Conservation (phyloP, 495 filamentous ascomycete genomes). For the Zalerion maritima region DNA sequence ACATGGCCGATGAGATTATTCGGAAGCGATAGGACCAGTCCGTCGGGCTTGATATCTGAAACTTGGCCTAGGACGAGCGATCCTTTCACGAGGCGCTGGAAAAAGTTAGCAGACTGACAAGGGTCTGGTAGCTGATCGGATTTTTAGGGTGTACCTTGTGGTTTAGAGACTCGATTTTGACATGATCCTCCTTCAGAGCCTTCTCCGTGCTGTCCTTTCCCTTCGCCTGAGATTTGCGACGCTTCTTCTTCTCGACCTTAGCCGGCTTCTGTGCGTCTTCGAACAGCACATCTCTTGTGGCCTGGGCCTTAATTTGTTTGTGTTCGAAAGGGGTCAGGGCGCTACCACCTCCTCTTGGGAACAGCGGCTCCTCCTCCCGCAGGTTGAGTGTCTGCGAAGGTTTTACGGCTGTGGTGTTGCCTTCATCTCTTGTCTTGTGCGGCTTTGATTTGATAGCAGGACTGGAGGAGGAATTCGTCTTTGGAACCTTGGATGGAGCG, state of each 20-base stretch:
- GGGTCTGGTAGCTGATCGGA: neutral
- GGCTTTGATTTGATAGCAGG: too few relatives aligned
- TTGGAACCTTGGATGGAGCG: too few relatives aligned
- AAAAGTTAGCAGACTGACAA: conserved; percentile 21
- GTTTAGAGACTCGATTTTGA: conserved; percentile 73
- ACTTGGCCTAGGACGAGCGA: conserved; percentile 79
- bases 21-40: conserved; percentile 68
- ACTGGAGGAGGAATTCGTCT: too few relatives aligned
- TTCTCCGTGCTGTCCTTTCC: conserved; percentile 29
- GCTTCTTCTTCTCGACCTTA: conserved; percentile 37
- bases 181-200: conserved; percentile 35
- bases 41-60: conserved; percentile 60
- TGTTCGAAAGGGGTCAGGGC: conserved; percentile 85
- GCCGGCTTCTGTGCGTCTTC: conserved; percentile 46
- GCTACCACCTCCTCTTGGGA: conserved; percentile 85
- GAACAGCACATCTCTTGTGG: conserved; percentile 82
- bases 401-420: too few relatives aligned
- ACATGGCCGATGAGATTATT: conserved; percentile 88
- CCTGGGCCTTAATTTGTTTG: conserved; percentile 91
- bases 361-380: conserved; percentile 70
- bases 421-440: too few relatives aligned
- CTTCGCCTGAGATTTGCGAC: conserved; percentile 36
- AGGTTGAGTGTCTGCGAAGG: too few relatives aligned
- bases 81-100: conserved; percentile 63
- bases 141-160: conserved; percentile 52